phyloP scores from a whole-genome alignment of 371 early-diverging fungal genomes.

The Circinella minor region DNA sequence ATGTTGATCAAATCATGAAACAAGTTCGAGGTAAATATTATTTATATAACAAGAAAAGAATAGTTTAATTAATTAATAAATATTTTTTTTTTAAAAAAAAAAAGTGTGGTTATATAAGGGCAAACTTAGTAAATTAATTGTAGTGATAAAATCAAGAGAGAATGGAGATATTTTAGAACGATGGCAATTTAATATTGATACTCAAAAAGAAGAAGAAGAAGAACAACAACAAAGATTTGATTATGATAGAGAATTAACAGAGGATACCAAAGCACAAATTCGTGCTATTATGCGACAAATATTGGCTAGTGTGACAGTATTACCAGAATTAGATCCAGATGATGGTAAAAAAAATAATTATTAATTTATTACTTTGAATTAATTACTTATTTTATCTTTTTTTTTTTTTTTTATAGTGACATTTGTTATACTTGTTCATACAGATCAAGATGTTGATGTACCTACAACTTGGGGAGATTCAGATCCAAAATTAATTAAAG shows the following conservation, averaged over 20 bases:
- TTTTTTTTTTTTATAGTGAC: constrained; percentile 69
- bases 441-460: constrained; percentile 84
- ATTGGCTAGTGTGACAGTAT: constrained; percentile 85
- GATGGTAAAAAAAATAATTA: too few species aligned
- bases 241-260: background rate
- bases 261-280: constrained; percentile 75
- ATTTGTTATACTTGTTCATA: constrained; percentile 89
- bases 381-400: too few species aligned
- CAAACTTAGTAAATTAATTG: constrained; percentile 80
- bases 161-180: constrained; percentile 85
- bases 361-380: too few species aligned
- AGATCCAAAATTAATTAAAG: constrained; percentile 73
- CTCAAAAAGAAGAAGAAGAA: constrained; percentile 21
- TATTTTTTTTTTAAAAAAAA: background rate
- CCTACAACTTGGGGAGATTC: constrained; percentile 88
- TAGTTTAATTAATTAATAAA: background rate
- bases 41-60: constrained; percentile 55
- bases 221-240: constrained; percentile 12
- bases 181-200: constrained; percentile 92
- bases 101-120: constrained; percentile 74
- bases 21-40: constrained; percentile 56
- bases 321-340: constrained; percentile 82
- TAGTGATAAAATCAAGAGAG: constrained; percentile 82
- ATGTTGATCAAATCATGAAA: constrained; percentile 73
- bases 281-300: constrained; percentile 91